These are phyloP conservation scores for Lepidium didymum DNA, from an alignment of 345 rosid genomes.

Conservation along the genomic window DNA sequence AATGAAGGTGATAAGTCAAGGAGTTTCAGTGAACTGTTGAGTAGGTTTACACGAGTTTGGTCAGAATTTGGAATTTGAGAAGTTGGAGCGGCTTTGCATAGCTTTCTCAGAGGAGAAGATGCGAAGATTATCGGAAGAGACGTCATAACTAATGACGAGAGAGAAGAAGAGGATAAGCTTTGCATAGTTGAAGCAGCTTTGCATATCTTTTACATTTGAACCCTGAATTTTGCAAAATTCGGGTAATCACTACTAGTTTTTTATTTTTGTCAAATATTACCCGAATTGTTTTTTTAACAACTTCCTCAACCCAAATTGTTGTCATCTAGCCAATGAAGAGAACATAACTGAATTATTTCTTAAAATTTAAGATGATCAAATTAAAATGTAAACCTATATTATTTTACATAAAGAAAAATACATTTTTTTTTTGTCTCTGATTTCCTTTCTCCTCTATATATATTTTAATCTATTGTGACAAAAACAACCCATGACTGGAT, in stretches of 20 bases:
- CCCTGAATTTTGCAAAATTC: too few relatives aligned
- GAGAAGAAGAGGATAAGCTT: background rate
- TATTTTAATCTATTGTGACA: slow-evolving; percentile 18
- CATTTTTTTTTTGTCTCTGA: slow-evolving; percentile 3
- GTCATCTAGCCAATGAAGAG: background rate
- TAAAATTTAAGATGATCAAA: background rate
- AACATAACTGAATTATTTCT: background rate
- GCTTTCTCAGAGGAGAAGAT: slow-evolving; percentile 17
- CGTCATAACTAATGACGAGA: slow-evolving; percentile 9
- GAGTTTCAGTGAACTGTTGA: background rate
- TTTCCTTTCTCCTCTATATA: background rate
- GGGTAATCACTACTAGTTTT: too few relatives aligned
- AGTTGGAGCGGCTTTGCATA: background rate
- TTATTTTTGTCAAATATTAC: too few relatives aligned
- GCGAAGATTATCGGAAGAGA: slow-evolving; percentile 21
- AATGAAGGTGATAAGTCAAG: background rate
- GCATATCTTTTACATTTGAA: too few relatives aligned
- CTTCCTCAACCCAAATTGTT: too few relatives aligned
- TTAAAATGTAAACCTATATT: slow-evolving; percentile 19
- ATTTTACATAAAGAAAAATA: slow-evolving; percentile 20
- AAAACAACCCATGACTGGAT: slow-evolving; percentile 21
- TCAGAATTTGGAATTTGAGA: background rate
- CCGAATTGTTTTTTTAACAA: too few relatives aligned
- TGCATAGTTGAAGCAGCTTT: too few relatives aligned
- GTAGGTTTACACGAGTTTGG: background rate